Evolutionary conservation across 495 filamentous ascomycete species (phyloP).

Genomic region (Penicillium ucsense): DNA sequence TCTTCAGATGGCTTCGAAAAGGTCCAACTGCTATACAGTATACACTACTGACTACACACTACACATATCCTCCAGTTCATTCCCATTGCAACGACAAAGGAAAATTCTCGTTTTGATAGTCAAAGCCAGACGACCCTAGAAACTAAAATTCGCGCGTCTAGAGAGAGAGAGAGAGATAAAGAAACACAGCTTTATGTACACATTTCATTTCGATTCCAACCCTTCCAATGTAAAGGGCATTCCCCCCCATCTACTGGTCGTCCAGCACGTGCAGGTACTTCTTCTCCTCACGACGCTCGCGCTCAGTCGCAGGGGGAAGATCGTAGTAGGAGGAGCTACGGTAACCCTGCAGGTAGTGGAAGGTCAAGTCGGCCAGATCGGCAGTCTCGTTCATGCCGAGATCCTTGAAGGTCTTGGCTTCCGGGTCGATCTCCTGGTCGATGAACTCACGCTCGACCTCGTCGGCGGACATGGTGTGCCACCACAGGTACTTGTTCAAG

Average conservation of each 20-base stretch:
- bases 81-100: not conserved
- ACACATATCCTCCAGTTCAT: too few species aligned
- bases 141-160: constrained; percentile 27
- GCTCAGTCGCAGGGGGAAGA: constrained; percentile 85
- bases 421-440: constrained; percentile 83
- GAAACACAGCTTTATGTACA: constrained; percentile 30
- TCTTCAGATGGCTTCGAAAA: too few species aligned
- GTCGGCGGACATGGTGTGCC: constrained; percentile 73
- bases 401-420: constrained; percentile 92
- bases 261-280: constrained; percentile 94
- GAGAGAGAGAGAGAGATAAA: constrained; percentile 1
- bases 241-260: constrained; percentile 53
- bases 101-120: not conserved
- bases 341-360: constrained; percentile 86
- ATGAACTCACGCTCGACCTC: constrained; percentile 89
- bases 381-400: constrained; percentile 71
- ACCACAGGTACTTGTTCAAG: constrained; percentile 78
- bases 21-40: too few species aligned
- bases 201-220: constrained; percentile 14
- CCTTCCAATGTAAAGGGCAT: too few species aligned
- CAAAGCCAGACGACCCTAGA: constrained; percentile 18
- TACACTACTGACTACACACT: too few species aligned
- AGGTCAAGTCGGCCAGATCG: constrained; percentile 73
- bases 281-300: constrained; percentile 87
- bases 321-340: constrained; percentile 79